Base-by-base conservation (phyloP, 352 stramenopile genomes). In the Pythium diclinum region DNA sequence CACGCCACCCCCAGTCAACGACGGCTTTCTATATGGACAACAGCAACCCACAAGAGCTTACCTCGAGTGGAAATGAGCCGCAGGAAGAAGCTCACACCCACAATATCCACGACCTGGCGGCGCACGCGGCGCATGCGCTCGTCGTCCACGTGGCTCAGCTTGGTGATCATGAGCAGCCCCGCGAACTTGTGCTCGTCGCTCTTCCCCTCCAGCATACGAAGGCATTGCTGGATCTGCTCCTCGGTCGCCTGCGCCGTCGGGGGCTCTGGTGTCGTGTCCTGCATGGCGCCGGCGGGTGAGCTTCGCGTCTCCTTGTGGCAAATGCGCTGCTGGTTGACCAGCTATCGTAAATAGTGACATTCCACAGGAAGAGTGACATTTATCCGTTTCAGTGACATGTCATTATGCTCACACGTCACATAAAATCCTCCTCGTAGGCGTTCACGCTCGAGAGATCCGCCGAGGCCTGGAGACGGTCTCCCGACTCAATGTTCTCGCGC, bases 141-240 rank as follows among this genome's bases (percentile, higher is more conserved):
- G 44, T 55, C 55, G 19, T 77, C 63, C 21, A 92, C 61, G 8
- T 81, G 65, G 21, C 63, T 63, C 42, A 94, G 80, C 67, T 94
- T 95, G 23, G 87, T 90, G 76, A 93, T 67, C 87, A 95, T 95
- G 38, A 94, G 76, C 73, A 95, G 65, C 1, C 87, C 87, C 1
- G 87, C 87, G 58, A 95, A 93, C 67, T 94, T 94, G 79, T 95
- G 84, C 71, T 95, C 87, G 52, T 95, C 85, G 7, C 79, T 87
- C 25, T 76, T 74, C 0, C 87, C 87, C 48, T 72, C 67, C 38
- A 95, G 73, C 70, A 93, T 87, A 19, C 67, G 73, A 70, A 95
- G 70, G 51, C 87, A 95, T 34, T 91, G 61, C 38, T 57, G 25
- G 46, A 74, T 60, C 67, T 64, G 56, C 21, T 67, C 40, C 53